Base-by-base conservation (phyloP, 1,284 basidiomycete genomes). In the Pholiota adiposa region DNA sequence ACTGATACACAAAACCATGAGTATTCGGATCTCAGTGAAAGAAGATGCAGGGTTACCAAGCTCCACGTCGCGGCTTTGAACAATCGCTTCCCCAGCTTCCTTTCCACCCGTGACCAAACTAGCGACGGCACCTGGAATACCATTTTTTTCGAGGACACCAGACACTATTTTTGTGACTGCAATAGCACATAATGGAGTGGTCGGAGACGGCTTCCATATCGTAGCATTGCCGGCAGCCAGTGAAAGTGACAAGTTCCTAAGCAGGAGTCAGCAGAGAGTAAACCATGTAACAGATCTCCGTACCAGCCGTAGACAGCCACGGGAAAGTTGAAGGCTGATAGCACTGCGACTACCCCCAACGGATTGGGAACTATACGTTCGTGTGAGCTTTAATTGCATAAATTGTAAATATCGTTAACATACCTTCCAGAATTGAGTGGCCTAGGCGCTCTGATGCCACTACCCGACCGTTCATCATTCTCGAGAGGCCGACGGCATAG, bases 301-400 rank as follows among this genome's bases (percentile, higher is more conserved):
- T 71, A 89, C 91, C 93, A 94, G 65, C 90, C 93, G 73, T 94
- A 95, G 48, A 94, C 90, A 46, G 94, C 93, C 48, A 96, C 90
- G 7, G 96, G 96, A 74, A 97, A 97, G 74, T 97, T 97, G 81
- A 97, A 97, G 0, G 95, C 95, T 38, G 89, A 92, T 55, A 97
- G 79, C 8, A 98, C 91, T 3, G 88, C 95, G n/a, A 97, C 89
- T 2, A 96, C 88, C 16, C 96, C 96, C 3, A 98, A 82, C 12
- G 96, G 96, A 72, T 97, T 97, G 16, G 94, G 92, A 4, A 96
- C 93, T 93, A 65, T n/a, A 60, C 54, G 54, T 49, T 58, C 51
- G 60, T 62, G 63, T 69, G 60, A 66, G 59, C 46, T 48, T 59
- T 51, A n/a, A 29, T 41, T 50, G 21, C 31, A 54, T 34, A 33